Base-by-base conservation (phyloP, 768 basidiomycete genomes). In the Lactarius quietus region DNA sequence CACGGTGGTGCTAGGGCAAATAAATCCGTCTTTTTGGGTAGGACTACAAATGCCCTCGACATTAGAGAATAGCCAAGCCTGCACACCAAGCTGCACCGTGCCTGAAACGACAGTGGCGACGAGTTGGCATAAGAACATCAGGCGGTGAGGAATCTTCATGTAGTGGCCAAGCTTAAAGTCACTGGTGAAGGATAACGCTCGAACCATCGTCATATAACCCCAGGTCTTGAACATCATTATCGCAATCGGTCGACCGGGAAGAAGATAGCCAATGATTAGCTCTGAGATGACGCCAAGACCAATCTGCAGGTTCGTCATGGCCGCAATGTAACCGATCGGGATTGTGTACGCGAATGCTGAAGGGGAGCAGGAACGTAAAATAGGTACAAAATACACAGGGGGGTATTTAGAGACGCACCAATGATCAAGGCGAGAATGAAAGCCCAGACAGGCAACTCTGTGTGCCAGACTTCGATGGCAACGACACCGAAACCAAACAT, bases 251-350 rank as follows among this genome's bases (percentile, higher is more conserved):
- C 83, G 83, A 2, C 92, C 91, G 15, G 91, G 92, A 48, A 90
- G 81, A 29, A 82, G 84, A 70, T 91, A 92, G 61, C 92, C 92
- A 29, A 92, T 85, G 67, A 93, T 86, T 43, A 92, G 78, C 74
- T 93, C 92, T 3, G 91, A 86, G 72, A 93, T 85, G 39, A 93
- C 91, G 71, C 82, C n/a, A n/a, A n/a, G n/a, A n/a, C n/a, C n/a
- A n/a, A n/a, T n/a, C n/a, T n/a, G n/a, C n/a, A n/a, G n/a, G n/a
- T n/a, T n/a, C n/a, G n/a, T n/a, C n/a, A n/a, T n/a, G n/a, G n/a
- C n/a, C n/a, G n/a, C n/a, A n/a, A n/a, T n/a, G n/a, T n/a, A n/a
- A n/a, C n/a, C n/a, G n/a, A n/a, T n/a, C n/a, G n/a, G n/a, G n/a
- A n/a, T n/a, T 81, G n/a, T 87, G n/a, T n/a, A n/a, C n/a, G n/a